Percentiles rank a stretch among this genome's conserved stretches.
Conservation (phyloP, 345 rosid genomes). For the Noccaea bulbosa region DNA sequence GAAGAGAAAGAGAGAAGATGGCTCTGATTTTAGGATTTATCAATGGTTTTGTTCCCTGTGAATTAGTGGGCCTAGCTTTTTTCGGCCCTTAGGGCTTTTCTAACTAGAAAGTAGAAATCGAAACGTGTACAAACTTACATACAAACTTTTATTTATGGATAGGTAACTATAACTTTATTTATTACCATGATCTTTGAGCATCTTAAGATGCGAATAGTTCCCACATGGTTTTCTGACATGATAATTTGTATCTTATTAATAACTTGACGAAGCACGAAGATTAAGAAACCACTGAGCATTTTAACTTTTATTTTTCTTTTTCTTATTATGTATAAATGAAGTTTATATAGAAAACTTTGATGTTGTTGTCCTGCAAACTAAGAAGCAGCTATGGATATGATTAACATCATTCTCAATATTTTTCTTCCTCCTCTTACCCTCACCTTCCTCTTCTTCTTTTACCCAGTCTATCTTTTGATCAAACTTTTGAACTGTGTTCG, state of each 20-base stretch:
- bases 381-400: background rate
- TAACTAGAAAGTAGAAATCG: slow-evolving; percentile 3
- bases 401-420: slow-evolving; percentile 38
- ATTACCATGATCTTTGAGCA: too few relatives aligned
- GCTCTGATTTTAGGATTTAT: slow-evolving; percentile 24
- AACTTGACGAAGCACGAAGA: too few relatives aligned
- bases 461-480: slow-evolving; percentile 31
- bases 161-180: too few relatives aligned
- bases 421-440: slow-evolving; percentile 40
- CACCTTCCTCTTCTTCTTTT: slow-evolving; percentile 9
- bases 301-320: too few relatives aligned
- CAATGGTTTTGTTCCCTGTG: background rate
- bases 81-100: background rate
- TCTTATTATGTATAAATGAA: too few relatives aligned
- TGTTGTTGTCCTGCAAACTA: too few relatives aligned
- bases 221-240: too few relatives aligned
- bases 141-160: too few relatives aligned
- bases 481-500: background rate
- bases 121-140: background rate
- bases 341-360: too few relatives aligned
- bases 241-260: too few relatives aligned
- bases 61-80: slow-evolving; percentile 26
- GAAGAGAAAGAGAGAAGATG: background rate
- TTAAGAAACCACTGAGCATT: too few relatives aligned
- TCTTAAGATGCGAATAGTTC: too few relatives aligned